These are phyloP conservation scores for Apiospora aurea DNA, from an alignment of 2,329 filamentous ascomycete species.

Conservation along the genomic window DNA sequence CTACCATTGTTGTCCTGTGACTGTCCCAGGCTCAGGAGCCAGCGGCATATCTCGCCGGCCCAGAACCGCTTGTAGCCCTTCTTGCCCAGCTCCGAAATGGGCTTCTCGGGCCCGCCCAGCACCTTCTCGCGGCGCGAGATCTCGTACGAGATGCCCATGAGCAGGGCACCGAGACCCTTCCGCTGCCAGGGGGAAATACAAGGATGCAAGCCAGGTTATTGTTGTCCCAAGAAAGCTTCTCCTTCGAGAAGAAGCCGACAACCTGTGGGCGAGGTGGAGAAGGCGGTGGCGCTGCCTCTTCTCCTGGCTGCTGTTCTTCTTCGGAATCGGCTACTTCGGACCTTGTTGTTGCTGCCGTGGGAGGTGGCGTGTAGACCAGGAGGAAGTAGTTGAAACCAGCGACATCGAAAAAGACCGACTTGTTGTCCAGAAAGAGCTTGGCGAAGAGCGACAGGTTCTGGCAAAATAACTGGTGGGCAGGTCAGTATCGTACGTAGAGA, in stretches of 20 bases:
- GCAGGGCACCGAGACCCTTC: slow-evolving; percentile 82
- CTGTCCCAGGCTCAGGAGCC: slow-evolving; percentile 55
- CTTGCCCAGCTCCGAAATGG: slow-evolving; percentile 83
- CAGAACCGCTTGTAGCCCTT: slow-evolving; percentile 87
- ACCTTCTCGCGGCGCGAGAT: slow-evolving; percentile 84
- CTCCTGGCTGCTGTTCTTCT: not conserved
- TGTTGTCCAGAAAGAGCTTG: slow-evolving; percentile 97
- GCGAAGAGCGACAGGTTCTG: slow-evolving; percentile 96
- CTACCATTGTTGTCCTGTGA: slow-evolving; percentile 26
- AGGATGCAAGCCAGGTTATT: slow-evolving; percentile 98
- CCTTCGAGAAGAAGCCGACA: slow-evolving; percentile 97
- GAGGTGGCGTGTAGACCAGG: slow-evolving; percentile 75
- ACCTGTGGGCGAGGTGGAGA: slow-evolving; percentile 58
- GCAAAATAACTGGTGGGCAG: slow-evolving; percentile 73
- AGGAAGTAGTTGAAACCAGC: slow-evolving; percentile 94
- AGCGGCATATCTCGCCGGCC: slow-evolving; percentile 83
- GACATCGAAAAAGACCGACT: slow-evolving; percentile 98
- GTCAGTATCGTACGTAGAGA: slow-evolving; percentile 28
- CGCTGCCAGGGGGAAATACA: slow-evolving; percentile 96
- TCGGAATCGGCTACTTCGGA: not conserved
- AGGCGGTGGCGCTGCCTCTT: slow-evolving; percentile 23
- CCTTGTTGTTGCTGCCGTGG: slow-evolving; percentile 29
- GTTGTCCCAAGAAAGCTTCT: slow-evolving; percentile 98
- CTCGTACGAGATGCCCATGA: slow-evolving; percentile 95
- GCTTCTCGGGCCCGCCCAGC: slow-evolving; percentile 92